Evolutionary conservation across 2,329 filamentous ascomycete species (phyloP).

Genomic region (Aureobasidium sp.): DNA sequence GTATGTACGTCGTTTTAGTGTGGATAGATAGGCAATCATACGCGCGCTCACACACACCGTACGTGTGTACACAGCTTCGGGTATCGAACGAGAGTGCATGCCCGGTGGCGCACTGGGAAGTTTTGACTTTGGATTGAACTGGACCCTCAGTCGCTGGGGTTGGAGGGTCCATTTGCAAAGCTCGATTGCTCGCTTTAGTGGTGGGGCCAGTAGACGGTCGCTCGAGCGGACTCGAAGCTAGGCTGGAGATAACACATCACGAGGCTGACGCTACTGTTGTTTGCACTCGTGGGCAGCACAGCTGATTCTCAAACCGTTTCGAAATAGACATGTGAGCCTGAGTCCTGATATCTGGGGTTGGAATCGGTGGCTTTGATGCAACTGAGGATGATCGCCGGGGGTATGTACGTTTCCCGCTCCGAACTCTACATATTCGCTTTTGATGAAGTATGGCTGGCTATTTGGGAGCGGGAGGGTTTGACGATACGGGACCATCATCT

Average conservation of each 20-base stretch:
- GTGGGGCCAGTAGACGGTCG: background rate
- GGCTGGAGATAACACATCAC: background rate
- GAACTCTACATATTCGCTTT: background rate
- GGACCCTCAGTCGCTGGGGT: background rate
- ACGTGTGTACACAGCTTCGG: conserved; percentile 10
- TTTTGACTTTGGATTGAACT: background rate
- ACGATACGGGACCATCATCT: conserved; percentile 7
- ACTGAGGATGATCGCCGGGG: conserved; percentile 10
- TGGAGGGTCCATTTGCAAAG: background rate
- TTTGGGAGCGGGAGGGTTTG: background rate
- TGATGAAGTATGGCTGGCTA: background rate
- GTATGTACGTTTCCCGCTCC: conserved; percentile 2
- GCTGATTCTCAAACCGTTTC: conserved; percentile 9
- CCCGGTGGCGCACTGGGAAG: background rate
- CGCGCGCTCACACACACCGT: conserved; percentile 1
- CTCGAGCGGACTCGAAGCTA: conserved; percentile 10
- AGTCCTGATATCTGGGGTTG: conserved; percentile 9
- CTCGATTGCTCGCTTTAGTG: background rate
- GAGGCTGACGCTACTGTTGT: background rate
- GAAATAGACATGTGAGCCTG: conserved; percentile 6
- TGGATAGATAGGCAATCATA: conserved; percentile 10
- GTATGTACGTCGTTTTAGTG: background rate
- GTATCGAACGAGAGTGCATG: conserved; percentile 10
- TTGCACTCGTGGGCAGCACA: conserved; percentile 12
- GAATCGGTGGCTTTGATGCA: conserved; percentile 3